phyloP scores from a whole-genome alignment of 164 flowering plant genomes.

The Brasenia schreberi region DNA sequence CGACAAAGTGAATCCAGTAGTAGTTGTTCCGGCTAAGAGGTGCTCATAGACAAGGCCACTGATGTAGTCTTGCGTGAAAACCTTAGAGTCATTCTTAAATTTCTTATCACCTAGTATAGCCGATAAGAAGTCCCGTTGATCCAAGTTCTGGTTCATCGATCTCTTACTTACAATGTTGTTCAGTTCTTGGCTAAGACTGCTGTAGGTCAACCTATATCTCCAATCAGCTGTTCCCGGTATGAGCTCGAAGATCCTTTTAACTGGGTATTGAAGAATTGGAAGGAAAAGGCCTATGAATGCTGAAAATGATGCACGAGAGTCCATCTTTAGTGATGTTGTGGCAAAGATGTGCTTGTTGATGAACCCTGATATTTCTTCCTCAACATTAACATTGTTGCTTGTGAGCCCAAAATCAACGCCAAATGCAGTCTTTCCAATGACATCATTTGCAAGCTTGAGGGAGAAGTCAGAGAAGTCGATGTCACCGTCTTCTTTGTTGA shows the following conservation, averaged over 20 bases:
- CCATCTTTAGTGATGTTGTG: slow-evolving; percentile 87
- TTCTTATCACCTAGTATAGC: slow-evolving; percentile 48
- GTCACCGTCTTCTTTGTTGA: slow-evolving; percentile 21
- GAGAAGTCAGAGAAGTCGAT: slow-evolving; percentile 53
- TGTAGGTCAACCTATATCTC: slow-evolving; percentile 47
- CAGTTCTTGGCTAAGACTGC: slow-evolving; percentile 32
- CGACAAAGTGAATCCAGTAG: slow-evolving; percentile 77
- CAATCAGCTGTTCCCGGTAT: slow-evolving; percentile 81
- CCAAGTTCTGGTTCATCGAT: slow-evolving; percentile 23
- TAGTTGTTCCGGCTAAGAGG: slow-evolving; percentile 85
- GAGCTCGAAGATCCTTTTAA: slow-evolving; percentile 55
- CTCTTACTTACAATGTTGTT: slow-evolving; percentile 59
- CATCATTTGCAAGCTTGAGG: slow-evolving; percentile 71
- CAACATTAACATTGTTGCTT: slow-evolving; percentile 1
- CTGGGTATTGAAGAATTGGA: slow-evolving; percentile 83
- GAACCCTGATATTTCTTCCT: slow-evolving; percentile 49
- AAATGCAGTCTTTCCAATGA: slow-evolving; percentile 89
- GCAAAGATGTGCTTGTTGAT: slow-evolving; percentile 80
- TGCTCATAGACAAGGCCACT: slow-evolving; percentile 89
- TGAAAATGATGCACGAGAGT: slow-evolving; percentile 73
- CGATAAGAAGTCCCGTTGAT: slow-evolving; percentile 58
- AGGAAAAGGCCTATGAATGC: slow-evolving; percentile 63
- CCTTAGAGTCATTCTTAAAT: slow-evolving; percentile 24
- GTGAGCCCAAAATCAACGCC: slow-evolving; percentile 75
- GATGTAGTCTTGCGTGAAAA: slow-evolving; percentile 61